These are phyloP conservation scores for Talaromyces sp. DNA, from an alignment of 2,329 filamentous ascomycete genomes.

Conservation along the genomic window DNA sequence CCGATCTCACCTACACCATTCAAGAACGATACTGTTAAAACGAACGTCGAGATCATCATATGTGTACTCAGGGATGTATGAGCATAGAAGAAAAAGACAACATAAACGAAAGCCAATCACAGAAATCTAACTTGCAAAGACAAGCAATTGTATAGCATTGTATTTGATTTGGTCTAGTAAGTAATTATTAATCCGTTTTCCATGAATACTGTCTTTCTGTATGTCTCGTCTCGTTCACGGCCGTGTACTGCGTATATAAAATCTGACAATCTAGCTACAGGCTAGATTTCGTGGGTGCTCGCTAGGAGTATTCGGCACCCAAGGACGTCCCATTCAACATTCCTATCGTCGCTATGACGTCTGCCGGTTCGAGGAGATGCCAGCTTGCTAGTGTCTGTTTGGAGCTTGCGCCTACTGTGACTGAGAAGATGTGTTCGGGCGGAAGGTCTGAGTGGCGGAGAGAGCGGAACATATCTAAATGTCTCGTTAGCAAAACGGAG, in stretches of 20 bases:
- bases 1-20: not conserved
- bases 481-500: constrained; percentile 12
- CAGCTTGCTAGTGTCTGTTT: constrained; percentile 88
- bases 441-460: constrained; percentile 58
- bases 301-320: constrained; percentile 16
- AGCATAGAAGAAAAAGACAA: not conserved
- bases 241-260: constrained; percentile 1
- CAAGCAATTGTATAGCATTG: not conserved
- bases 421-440: constrained; percentile 72
- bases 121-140: not conserved
- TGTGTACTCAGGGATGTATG: not conserved
- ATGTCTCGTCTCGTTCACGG: not conserved
- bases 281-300: not conserved
- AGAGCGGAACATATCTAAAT: constrained; percentile 73
- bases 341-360: constrained; percentile 69
- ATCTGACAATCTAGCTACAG: not conserved
- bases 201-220: not conserved
- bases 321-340: constrained; percentile 47
- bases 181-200: constrained; percentile 4
- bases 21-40: not conserved
- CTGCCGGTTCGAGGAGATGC: constrained; percentile 82
- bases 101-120: not conserved
- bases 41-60: not conserved
- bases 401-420: constrained; percentile 85
- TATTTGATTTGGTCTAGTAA: constrained; percentile 2